Evolutionary conservation across 306 rosid species (phyloP).

Genomic region (Dalbergia cochinchinensis): DNA sequence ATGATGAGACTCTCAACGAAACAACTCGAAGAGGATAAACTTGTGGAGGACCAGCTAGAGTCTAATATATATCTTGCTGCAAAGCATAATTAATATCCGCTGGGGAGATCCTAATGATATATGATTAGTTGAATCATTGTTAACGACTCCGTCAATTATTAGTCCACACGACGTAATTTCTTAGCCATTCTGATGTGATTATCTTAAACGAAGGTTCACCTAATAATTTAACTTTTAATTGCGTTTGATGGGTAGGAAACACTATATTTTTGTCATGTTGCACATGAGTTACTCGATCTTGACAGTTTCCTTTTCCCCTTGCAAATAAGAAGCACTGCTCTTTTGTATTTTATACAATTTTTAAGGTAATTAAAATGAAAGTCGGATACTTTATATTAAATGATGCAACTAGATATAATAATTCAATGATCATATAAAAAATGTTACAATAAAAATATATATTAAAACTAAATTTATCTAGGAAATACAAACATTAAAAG

Average conservation of each 20-base stretch:
- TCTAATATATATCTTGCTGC: slow-evolving; percentile 65
- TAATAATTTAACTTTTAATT: background rate
- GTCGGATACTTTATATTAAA: too few relatives aligned
- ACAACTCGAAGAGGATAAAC: slow-evolving; percentile 52
- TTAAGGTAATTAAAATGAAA: too few relatives aligned
- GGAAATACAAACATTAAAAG: background rate
- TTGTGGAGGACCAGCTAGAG: slow-evolving; percentile 71
- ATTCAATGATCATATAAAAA: too few relatives aligned
- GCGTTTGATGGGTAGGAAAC: background rate
- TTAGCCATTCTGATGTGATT: background rate
- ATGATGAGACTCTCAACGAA: background rate
- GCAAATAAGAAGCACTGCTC: background rate
- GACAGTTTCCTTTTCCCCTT: background rate
- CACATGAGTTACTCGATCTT: background rate
- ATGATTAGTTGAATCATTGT: slow-evolving; percentile 3
- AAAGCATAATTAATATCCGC: slow-evolving; percentile 44
- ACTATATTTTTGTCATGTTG: background rate
- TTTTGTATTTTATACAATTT: too few relatives aligned
- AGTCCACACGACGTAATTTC: background rate
- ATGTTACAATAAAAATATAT: too few relatives aligned
- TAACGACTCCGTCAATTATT: background rate
- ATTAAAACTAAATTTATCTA: background rate
- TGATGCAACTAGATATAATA: too few relatives aligned
- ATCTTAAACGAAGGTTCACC: background rate
- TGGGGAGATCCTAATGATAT: slow-evolving; percentile 60